Percentiles rank a stretch among this genome's conserved stretches.
phyloP scores from a whole-genome alignment of 495 filamentous ascomycete species.

The Penicillium arizonense region DNA sequence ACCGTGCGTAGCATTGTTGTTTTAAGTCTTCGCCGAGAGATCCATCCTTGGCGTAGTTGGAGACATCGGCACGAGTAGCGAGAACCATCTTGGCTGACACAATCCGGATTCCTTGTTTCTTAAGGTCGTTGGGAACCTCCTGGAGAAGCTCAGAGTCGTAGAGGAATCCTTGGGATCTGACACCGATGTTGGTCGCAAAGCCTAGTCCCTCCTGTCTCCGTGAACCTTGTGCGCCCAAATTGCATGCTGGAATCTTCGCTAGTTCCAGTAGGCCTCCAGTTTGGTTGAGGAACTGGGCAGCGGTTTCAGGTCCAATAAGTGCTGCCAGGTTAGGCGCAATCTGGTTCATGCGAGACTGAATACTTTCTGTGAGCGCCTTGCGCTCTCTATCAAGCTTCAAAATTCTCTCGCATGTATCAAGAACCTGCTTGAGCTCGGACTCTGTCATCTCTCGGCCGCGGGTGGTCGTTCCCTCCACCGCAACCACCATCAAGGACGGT shows the following conservation, averaged over 20 bases:
- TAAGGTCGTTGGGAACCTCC: conserved; percentile 78
- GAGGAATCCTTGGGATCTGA: conserved; percentile 89
- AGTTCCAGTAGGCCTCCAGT: conserved; percentile 85
- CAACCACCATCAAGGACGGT: conserved; percentile 90
- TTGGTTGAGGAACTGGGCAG: conserved; percentile 93
- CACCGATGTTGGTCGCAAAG: conserved; percentile 90
- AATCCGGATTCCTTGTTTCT: conserved; percentile 93
- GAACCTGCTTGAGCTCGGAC: conserved; percentile 69
- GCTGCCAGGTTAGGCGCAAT: conserved; percentile 95
- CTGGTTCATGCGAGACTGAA: conserved; percentile 95
- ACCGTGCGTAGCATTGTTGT: conserved; percentile 74
- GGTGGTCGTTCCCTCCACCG: conserved; percentile 90
- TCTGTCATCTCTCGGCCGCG: conserved; percentile 73
- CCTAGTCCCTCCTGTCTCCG: conserved; percentile 81
- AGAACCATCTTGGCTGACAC: conserved; percentile 91
- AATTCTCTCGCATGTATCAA: conserved; percentile 82
- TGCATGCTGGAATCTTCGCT: conserved; percentile 89
- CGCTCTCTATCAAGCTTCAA: conserved; percentile 85
- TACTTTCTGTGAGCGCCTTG: conserved; percentile 83
- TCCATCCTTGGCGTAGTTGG: conserved; percentile 80
- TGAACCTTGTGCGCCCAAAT: conserved; percentile 83
- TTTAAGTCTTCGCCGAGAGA: conserved; percentile 82
- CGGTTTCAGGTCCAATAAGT: conserved; percentile 90
- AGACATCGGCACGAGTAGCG: conserved; percentile 82
- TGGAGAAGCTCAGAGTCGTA: conserved; percentile 88